Conservation (phyloP, 495 filamentous ascomycete species). For the Penicillium longicatenatum region DNA sequence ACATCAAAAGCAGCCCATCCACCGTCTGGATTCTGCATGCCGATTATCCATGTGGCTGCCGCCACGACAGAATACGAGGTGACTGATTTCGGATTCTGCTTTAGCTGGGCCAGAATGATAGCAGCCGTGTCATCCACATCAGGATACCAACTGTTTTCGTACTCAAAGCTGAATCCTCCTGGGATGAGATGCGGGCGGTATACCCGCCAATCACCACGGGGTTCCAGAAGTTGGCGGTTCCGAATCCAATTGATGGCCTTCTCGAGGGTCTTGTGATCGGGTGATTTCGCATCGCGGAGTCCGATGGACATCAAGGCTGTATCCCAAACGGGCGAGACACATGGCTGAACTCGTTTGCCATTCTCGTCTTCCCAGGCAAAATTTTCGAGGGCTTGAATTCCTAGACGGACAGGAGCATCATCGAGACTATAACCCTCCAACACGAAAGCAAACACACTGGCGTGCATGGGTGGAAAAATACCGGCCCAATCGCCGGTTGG, state of each 20-base stretch:
- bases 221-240: conserved; percentile 26
- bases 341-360: conserved; percentile 27
- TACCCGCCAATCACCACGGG: conserved; percentile 36
- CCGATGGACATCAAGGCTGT: conserved; percentile 38
- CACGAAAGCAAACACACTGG: conserved; percentile 25
- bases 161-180: conserved; percentile 41
- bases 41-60: conserved; percentile 38
- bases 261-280: not conserved
- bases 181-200: conserved; percentile 23
- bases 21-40: conserved; percentile 50
- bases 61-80: conserved; percentile 11
- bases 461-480: conserved; percentile 35
- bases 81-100: conserved; percentile 20
- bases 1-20: conserved; percentile 48
- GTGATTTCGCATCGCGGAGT: conserved; percentile 24
- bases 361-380: conserved; percentile 26
- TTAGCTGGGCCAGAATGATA: conserved; percentile 32
- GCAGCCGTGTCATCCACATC: conserved; percentile 51
- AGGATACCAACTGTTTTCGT: conserved; percentile 37
- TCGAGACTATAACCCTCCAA: conserved; percentile 34
- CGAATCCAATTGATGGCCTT: conserved; percentile 28
- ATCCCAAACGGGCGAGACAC: conserved; percentile 41
- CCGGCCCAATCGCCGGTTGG: conserved; percentile 32
- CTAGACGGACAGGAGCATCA: conserved; percentile 12
- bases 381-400: conserved; percentile 30